Evolutionary conservation across 192 early-diverging fungal genomes (phyloP), one percentile per base, ranked within the genome.

Genomic region (Coemansia furcata): DNA sequence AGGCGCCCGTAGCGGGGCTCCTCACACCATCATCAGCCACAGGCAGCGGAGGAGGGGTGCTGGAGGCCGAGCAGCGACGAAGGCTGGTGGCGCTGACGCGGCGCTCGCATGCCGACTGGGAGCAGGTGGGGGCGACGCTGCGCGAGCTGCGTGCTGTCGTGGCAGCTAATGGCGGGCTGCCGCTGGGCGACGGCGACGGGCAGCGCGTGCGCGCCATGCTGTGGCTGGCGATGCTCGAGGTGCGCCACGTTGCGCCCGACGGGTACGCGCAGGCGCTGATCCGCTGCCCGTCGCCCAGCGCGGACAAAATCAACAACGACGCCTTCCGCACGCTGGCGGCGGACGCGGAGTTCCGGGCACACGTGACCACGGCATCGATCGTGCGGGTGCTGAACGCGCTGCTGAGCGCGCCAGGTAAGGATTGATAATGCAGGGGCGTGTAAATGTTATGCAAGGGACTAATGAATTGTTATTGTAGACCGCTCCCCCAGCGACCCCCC

Each of bases 261-360:
- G 91, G 90, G 42, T 98, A 96, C 63, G 76, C 89, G n/a, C 73
- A 73, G 2, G 78, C 94, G 0, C 85, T 95, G 40, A 74, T 86
- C 12, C 80, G 86, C 46, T 92, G 93, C 21, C 88, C 89, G 17
- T 91, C 89, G n/a, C 44, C 64, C 0, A 87, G 90, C 12, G 89
- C 90, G 12, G 88, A 87, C 55, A 95, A 95, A 73, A 92, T 98
- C 70, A 84, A 90, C 65, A 94, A 98, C 73, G 96, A 98, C 72
- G 90, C 93, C 0, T 94, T 95, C 73, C 73, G 93, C 36, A 95
- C 94, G 2, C 76, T 95, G 74, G 86, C 89, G 0, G 94, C 87
- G 3, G 94, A 98, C 79, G 75, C 77, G 30, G 86, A 85, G 49
- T 96, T 95, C 72, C 77, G 84, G 9, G 85, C 87, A 32, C 55